Evolutionary conservation across 139 green algal species (phyloP).

Genomic region (Coelastrella sp.): DNA sequence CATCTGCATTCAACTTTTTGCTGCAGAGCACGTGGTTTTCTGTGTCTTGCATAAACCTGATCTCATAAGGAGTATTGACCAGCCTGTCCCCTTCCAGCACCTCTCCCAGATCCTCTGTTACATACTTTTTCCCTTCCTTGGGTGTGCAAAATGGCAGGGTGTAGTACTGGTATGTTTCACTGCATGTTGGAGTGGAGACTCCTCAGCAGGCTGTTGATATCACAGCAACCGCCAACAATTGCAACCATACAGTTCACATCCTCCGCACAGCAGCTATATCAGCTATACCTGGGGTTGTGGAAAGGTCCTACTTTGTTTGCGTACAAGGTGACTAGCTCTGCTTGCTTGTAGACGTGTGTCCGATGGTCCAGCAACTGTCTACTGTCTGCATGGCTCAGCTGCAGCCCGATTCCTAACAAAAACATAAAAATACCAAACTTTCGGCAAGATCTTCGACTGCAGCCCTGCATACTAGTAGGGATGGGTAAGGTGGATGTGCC

Average conservation of each 20-base stretch:
- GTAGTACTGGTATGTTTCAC: constrained; percentile 98
- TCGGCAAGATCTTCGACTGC: no score
- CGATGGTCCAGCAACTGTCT: constrained; percentile 40
- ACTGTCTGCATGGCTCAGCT: neutral
- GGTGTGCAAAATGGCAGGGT: constrained; percentile 94
- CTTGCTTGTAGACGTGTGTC: constrained; percentile 73
- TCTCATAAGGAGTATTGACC: constrained; percentile 88
- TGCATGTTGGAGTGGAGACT: constrained; percentile 47
- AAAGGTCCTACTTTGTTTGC: constrained; percentile 86
- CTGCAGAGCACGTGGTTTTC: constrained; percentile 88
- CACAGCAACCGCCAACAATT: neutral
- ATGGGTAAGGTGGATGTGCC: no score
- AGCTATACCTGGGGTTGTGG: constrained; percentile 72
- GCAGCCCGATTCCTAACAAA: neutral
- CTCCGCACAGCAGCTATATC: neutral
- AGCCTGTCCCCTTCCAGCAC: constrained; percentile 85
- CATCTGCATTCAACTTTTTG: constrained; percentile 75
- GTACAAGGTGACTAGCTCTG: constrained; percentile 72
- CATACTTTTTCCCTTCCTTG: constrained; percentile 82
- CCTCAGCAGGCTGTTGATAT: neutral
- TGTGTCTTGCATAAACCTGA: constrained; percentile 88
- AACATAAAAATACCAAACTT: neutral
- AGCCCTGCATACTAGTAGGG: no score
- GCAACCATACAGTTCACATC: neutral
- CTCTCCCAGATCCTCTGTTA: constrained; percentile 89